phyloP scores from a whole-genome alignment of 768 basidiomycete species.

The Lactifluus volemus region DNA sequence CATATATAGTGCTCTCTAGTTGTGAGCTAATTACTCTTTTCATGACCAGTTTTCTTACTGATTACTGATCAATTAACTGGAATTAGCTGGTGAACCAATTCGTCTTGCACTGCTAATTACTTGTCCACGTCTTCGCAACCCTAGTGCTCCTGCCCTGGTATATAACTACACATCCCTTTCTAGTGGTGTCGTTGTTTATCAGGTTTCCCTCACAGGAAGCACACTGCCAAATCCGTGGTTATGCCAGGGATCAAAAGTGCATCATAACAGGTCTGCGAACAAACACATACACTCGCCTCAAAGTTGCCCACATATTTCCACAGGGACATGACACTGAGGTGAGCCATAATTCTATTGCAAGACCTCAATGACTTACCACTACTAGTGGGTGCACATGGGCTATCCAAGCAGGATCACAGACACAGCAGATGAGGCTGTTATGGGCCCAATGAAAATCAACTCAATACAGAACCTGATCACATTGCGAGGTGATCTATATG shows the following conservation, averaged over 20 bases:
- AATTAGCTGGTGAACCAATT: background rate
- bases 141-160: background rate
- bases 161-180: no score
- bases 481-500: background rate
- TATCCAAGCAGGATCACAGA: background rate
- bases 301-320: no score
- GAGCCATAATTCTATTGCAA: no score
- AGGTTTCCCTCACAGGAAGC: no score
- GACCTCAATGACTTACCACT: no score
- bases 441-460: background rate
- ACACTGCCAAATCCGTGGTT: no score
- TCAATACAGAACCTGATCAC: background rate
- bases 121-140: background rate
- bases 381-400: background rate
- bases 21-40: background rate
- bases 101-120: background rate
- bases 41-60: no score
- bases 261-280: no score
- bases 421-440: background rate
- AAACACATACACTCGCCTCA: no score
- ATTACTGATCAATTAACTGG: background rate
- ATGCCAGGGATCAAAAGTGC: no score
- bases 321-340: no score
- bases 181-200: no score
- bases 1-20: background rate